Evolutionary conservation across 192 early-diverging fungal genomes (phyloP), one percentile per base, ranked within the genome.

Genomic region (Coemansia sp.): DNA sequence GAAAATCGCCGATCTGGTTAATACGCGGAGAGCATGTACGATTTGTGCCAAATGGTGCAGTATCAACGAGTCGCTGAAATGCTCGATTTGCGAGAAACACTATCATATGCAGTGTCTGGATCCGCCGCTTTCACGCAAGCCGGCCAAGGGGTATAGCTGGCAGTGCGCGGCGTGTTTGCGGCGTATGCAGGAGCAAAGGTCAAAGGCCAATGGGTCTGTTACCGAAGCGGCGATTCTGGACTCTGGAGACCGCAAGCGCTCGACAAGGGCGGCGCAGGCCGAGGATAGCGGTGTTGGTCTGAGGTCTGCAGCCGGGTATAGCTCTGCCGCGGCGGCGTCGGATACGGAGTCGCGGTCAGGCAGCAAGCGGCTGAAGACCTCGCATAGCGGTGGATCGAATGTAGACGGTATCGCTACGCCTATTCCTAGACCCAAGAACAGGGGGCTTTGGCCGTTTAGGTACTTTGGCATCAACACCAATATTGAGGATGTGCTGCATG

Each of bases 101-200:
- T 93, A 88, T 63, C 94, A 96, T 71, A 86, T 92, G 84, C 60
- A 83, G 29, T 96, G 94, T 55, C 78, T 92, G 49, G 88, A 88
- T 52, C 90, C 90, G n/a, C 90, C 90, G 18, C 67, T 94, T 19
- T 55, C 76, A 0, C 83, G 82, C 55, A 90, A 91, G 65, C 91
- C 90, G 0, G 85, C 87, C 32, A 94, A 93, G 69, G 93, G 92
- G 2, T 93, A 91, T 60, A 90, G 85, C 18, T 96, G 93, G 88
- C 86, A 92, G 67, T 96, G 94, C 56, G 87, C 87, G 5, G 70
- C 82, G 0, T 96, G 94, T 55, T 74, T 81, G 25, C 67, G 75
- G 32, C 71, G 62, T 25, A 60, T 61, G 1, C 61, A 73, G 64
- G 75, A 80, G 25, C 63, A 77, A 60, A 65, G 77, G 2, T 16